Evolutionary conservation across 2,329 filamentous ascomycete genomes (phyloP), one percentile per base, ranked within the genome.

Genomic region (Ustulina deusta): DNA sequence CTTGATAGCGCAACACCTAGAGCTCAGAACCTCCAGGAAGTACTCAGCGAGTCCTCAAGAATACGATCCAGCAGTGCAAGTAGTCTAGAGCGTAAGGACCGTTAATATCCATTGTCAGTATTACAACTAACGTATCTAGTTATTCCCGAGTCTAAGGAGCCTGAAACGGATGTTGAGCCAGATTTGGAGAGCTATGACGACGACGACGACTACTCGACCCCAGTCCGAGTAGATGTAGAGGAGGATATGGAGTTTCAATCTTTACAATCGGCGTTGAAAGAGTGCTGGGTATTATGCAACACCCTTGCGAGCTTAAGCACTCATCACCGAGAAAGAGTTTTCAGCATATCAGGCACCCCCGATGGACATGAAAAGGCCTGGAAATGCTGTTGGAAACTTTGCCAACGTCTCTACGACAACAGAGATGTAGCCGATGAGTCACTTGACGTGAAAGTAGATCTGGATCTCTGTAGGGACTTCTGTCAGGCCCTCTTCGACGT

Each of bases 201-300:
- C 36, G 79, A 85, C 38, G 79, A 82, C 20, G 81, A 82, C 5
- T 85, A 85, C 48, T 80, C 81, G 57, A 80, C 80, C 9, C 80
- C 81, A 36, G 79, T 77, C 17, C 76, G 78, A 46, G 80, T 78
- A 63, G 83, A 86, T n/a, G 83, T 64, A 4, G 54, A 34, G 15
- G 74, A 74, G 13, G 72, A 88, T 63, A 83, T 85, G 58, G 90
- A 93, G 74, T 83, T 93, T 27, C 83, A 81, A 29, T 90, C 91
- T 7, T 82, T 97, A n/a, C 89, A 88, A 69, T 89, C 88, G 34
- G 93, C 94, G 2, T 84, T 97, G 17, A 89, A 91, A 69, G 93
- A 97, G 81, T 97, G 94, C 79, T 97, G 94, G 94, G 97, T 91
- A 0, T 83, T 97, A 15, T 97, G 94, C 82, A 97, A 97, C 76